Conservation (phyloP, 2,329 filamentous ascomycete species). For the Aspergillus sp. region DNA sequence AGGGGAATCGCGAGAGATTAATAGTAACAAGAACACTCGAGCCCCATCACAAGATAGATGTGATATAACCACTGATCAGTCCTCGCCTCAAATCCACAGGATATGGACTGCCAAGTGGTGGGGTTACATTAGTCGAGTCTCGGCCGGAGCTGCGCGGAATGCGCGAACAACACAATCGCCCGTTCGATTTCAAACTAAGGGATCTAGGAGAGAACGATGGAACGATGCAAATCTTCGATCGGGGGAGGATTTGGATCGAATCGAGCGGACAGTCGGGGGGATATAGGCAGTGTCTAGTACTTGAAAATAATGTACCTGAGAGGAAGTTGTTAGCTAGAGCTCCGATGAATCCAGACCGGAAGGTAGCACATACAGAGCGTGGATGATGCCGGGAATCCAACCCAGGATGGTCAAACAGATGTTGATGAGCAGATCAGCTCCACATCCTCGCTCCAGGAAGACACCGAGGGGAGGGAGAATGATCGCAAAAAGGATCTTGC, state of each 20-base stretch:
- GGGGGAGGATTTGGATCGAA: constrained; percentile 3
- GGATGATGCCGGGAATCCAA: constrained; percentile 82
- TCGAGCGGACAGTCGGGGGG: constrained; percentile 1
- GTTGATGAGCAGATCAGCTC: constrained; percentile 87
- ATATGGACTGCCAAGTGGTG: constrained; percentile 24
- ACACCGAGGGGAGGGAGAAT: constrained; percentile 87
- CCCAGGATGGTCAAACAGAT: constrained; percentile 79
- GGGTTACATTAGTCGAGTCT: constrained; percentile 27
- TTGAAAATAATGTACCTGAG: constrained; percentile 80
- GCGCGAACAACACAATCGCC: constrained; percentile 18
- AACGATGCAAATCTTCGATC: constrained; percentile 5
- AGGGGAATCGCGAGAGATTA: constrained; percentile 12
- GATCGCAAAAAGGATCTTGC: constrained; percentile 84
- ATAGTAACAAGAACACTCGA: constrained; percentile 14
- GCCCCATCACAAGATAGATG: constrained; percentile 16
- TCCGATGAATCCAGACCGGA: background rate
- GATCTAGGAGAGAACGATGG: constrained; percentile 6
- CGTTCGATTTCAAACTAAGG: constrained; percentile 7
- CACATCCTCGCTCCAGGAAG: constrained; percentile 90
- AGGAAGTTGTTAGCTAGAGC: constrained; percentile 16
- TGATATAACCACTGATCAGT: background rate
- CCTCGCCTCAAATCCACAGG: constrained; percentile 13
- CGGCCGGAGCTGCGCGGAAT: constrained; percentile 31
- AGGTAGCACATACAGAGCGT: constrained; percentile 68
- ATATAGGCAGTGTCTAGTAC: constrained; percentile 58